Conservation (phyloP, 768 basidiomycete species). For the Tylopilus rubrobrunneus region DNA sequence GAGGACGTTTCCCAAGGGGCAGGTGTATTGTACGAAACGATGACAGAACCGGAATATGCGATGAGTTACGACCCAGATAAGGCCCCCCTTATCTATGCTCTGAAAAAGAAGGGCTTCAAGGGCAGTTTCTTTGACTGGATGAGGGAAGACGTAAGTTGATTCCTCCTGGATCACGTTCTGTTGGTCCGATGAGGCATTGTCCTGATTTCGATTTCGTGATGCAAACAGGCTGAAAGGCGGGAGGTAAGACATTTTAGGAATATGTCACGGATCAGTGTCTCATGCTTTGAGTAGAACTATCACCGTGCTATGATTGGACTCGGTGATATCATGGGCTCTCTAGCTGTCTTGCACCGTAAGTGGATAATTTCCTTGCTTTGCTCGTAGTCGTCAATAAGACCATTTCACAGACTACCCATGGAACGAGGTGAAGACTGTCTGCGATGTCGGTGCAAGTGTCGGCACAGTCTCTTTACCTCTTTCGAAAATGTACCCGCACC, state of each 20-base stretch:
- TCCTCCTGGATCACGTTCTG: not conserved
- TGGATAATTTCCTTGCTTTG: not conserved
- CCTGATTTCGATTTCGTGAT: not conserved
- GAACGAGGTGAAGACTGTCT: conserved; percentile 23
- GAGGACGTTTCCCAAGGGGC: conserved; percentile 15
- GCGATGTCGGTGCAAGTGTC: conserved; percentile 29
- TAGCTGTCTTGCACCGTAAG: conserved; percentile 23
- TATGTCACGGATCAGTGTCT: not conserved
- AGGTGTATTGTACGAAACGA: conserved; percentile 19
- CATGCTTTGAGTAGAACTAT: conserved; percentile 15
- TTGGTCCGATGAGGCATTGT: too few species aligned
- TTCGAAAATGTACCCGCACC: conserved; percentile 23
- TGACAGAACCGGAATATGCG: conserved; percentile 25
- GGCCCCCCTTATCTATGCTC: conserved; percentile 20
- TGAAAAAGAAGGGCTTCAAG: conserved; percentile 13
- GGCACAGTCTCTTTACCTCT: conserved; percentile 28
- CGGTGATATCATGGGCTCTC: conserved; percentile 19
- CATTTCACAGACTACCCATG: conserved; percentile 21
- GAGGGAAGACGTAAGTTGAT: conserved; percentile 15
- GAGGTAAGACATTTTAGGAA: conserved; percentile 2
- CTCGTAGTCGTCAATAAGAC: not conserved
- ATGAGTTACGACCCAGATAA: conserved; percentile 20
- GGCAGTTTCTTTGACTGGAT: conserved; percentile 24
- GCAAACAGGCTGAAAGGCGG: conserved; percentile 10
- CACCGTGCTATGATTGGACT: conserved; percentile 24